A percentile compares a stretch with the other conserved stretches of the same genome.
These are phyloP conservation scores for Chalciporus sphaerocephalus DNA, from an alignment of 768 basidiomycete species.

Conservation along the genomic window DNA sequence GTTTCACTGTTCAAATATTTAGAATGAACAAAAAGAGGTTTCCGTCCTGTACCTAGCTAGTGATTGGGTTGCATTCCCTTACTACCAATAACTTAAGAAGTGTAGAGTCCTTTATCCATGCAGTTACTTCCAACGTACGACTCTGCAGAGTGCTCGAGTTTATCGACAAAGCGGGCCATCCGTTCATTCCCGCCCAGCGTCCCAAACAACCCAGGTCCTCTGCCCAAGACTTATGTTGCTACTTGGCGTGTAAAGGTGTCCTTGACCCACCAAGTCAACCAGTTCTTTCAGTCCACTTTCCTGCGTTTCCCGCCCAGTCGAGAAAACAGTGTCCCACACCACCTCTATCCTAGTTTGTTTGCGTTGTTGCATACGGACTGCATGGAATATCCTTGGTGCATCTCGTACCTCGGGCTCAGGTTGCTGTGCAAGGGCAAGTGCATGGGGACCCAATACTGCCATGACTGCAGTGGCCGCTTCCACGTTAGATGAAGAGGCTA, in stretches of 20 bases:
- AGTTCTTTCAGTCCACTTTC: slow-evolving; percentile 16
- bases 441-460: slow-evolving; percentile 24
- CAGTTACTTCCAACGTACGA: too few species aligned
- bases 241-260: background rate
- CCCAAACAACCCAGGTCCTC: slow-evolving; percentile 23
- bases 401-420: background rate
- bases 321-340: slow-evolving; percentile 12
- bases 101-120: slow-evolving; percentile 4
- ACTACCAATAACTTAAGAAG: too few species aligned
- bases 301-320: slow-evolving; percentile 12
- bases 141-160: too few species aligned
- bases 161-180: background rate
- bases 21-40: slow-evolving; percentile 3
- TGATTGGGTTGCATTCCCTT: background rate
- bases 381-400: slow-evolving; percentile 4
- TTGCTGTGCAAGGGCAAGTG: slow-evolving; percentile 20
- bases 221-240: slow-evolving; percentile 5
- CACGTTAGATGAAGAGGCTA: slow-evolving; percentile 14
- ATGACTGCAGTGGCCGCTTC: slow-evolving; percentile 17
- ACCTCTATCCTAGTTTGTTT: background rate
- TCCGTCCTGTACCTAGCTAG: slow-evolving; percentile 13
- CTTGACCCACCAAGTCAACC: slow-evolving; percentile 2
- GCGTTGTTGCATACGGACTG: slow-evolving; percentile 16
- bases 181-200: slow-evolving; percentile 6
- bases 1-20: background rate